A percentile compares a stretch with the other conserved stretches of the same genome.
These are phyloP conservation scores for Trichoderma atroviride DNA, from an alignment of 2,329 filamentous ascomycete species.

Conservation along the genomic window DNA sequence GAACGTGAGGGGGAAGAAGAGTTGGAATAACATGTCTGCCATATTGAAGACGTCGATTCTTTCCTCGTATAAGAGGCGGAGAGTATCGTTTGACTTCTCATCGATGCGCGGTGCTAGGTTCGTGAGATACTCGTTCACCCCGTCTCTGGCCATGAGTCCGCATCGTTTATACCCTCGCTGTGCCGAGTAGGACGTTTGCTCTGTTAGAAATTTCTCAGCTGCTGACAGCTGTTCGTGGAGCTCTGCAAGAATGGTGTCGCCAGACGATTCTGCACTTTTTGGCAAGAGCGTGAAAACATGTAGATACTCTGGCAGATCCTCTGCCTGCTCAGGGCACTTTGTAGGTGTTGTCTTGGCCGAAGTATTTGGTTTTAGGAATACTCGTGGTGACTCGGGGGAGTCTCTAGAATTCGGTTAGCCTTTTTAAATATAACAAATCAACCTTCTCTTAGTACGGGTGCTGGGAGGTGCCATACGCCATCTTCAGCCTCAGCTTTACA, in stretches of 20 bases:
- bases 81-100: slow-evolving; percentile 32
- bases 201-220: slow-evolving; percentile 36
- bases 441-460: not conserved
- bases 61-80: slow-evolving; percentile 37
- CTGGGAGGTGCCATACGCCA: not conserved
- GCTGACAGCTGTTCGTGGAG: slow-evolving; percentile 29
- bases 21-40: slow-evolving; percentile 44
- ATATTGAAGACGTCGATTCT: slow-evolving; percentile 46
- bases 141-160: slow-evolving; percentile 30
- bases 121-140: slow-evolving; percentile 34
- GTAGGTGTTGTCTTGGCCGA: not conserved
- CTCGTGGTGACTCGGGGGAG: slow-evolving; percentile 4
- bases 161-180: slow-evolving; percentile 38
- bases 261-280: slow-evolving; percentile 8
- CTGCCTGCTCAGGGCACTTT: not conserved
- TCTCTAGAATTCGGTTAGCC: not conserved
- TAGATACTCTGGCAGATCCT: slow-evolving; percentile 20
- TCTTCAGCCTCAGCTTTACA: slow-evolving; percentile 33
- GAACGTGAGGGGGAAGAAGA: slow-evolving; percentile 46
- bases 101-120: slow-evolving; percentile 32
- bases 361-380: slow-evolving; percentile 12
- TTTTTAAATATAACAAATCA: not conserved
- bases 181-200: slow-evolving; percentile 34
- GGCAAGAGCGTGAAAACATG: slow-evolving; percentile 33
- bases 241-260: slow-evolving; percentile 4